Base-by-base conservation (phyloP, 306 rosid species). In the Elaeagnus macrophylla region DNA sequence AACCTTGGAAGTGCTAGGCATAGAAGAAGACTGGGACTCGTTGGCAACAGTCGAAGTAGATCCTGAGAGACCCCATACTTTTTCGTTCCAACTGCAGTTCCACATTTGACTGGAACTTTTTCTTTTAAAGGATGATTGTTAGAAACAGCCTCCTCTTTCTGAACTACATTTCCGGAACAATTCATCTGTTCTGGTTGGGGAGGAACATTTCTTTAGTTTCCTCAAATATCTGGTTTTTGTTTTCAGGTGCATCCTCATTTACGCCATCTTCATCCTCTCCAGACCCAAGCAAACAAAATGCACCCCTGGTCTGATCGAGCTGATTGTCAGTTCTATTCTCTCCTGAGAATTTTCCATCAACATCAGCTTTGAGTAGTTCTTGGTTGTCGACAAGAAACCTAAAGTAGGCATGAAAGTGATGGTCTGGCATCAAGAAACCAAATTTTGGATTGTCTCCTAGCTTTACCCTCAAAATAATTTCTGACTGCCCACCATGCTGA, bases 381-480 rank as follows among this genome's bases (percentile, higher is more conserved):
- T 77, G 85, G 72, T 88, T 87, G 57, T 79, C 80, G 40, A 84
- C 77, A 54, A 88, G 90, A 75, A 66, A 84, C 71, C 85, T 85
- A 57, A 84, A 88, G 79, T 88, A 88, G 1, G 77, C 68, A 79
- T 88, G 90, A 59, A 81, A 88, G 65, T 55, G 74, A 72, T 88
- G 94, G 71, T 79, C 76, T 14, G 90, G 96, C 88, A 88, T 84
- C 82, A 88, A 79, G 73, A 88, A 88, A 60, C 96, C 96, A 75
- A 88, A 84, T 44, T 75, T 69, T 49, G 96, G 94, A 72, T 84
- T 88, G 74, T 84, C 90, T 66, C 96, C 96, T 46, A 84, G 96
- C 69, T 84, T 88, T 69, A 88, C 96, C 75, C 96, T 79, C 79
- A 88, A 71, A 69, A 88, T 71, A 60, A 88, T 84, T 72, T 88